Evolutionary conservation across 495 filamentous ascomycete species (phyloP).

Genomic region (Penicillium argentinense): DNA sequence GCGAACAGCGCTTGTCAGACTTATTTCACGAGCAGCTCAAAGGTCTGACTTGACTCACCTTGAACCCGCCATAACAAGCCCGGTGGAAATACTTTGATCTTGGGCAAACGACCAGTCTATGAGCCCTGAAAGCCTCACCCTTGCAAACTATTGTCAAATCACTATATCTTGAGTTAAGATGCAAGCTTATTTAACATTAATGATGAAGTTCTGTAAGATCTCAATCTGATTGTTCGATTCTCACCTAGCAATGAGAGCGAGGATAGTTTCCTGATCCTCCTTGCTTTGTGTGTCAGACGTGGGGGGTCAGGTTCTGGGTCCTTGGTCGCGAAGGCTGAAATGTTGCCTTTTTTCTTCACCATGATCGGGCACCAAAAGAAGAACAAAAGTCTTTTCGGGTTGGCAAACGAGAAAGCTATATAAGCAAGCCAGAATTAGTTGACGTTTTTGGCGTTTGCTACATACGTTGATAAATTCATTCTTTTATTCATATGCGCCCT

Average conservation of each 20-base stretch:
- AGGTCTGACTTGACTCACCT: background rate
- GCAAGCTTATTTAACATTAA: background rate
- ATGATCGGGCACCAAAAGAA: too few relatives aligned
- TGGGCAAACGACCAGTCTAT: slow-evolving; percentile 9
- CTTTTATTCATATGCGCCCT: too few relatives aligned
- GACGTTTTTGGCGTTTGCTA: too few relatives aligned
- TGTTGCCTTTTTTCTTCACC: too few relatives aligned
- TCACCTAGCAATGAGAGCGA: background rate
- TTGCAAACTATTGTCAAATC: slow-evolving; percentile 13
- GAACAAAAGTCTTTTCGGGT: too few relatives aligned
- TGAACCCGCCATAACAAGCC: slow-evolving; percentile 7
- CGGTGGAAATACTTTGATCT: slow-evolving; percentile 14
- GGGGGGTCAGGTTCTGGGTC: too few relatives aligned
- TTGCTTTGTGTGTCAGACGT: too few relatives aligned
- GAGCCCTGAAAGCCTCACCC: slow-evolving; percentile 7
- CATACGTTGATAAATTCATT: too few relatives aligned
- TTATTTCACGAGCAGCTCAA: background rate
- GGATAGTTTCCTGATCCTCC: background rate
- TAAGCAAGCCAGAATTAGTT: too few relatives aligned
- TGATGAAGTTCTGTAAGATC: background rate
- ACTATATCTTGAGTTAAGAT: slow-evolving; percentile 7
- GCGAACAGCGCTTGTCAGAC: background rate
- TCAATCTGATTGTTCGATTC: background rate
- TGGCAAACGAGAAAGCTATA: background rate
- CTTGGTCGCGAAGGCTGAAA: too few relatives aligned